Evolutionary conservation across 257 asterid species (phyloP).

Genomic region (Solanum chiquidenum): DNA sequence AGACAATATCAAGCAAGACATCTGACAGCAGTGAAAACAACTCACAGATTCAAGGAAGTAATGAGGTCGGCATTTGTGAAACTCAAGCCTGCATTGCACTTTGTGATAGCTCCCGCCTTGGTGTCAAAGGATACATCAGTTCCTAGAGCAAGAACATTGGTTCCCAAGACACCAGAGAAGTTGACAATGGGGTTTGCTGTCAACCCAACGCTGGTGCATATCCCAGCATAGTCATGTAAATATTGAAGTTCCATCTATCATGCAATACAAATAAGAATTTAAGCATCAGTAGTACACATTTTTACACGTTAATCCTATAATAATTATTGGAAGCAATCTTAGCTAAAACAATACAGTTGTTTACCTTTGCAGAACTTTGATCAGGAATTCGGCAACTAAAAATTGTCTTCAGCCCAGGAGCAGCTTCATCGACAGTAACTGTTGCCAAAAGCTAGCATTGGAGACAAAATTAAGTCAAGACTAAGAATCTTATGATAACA

Average conservation of each 20-base stretch:
- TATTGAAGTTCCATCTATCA: not conserved
- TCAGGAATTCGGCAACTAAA: not conserved
- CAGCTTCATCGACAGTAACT: not conserved
- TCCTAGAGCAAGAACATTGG: not conserved
- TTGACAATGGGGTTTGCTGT: not conserved
- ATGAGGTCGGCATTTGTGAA: not conserved
- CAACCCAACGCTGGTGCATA: not conserved
- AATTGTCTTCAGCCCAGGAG: not conserved
- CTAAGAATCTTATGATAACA: not conserved
- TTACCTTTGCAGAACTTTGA: slow-evolving; percentile 1
- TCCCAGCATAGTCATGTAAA: not conserved
- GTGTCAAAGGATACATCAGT: not conserved
- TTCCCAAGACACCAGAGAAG: not conserved
- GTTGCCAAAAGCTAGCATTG: not conserved
- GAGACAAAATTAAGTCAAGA: not conserved
- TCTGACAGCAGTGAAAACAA: not conserved
- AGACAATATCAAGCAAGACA: not conserved
- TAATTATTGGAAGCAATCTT: not conserved
- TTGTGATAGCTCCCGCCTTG: not conserved
- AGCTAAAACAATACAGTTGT: not conserved
- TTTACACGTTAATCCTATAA: not conserved
- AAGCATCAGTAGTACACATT: not conserved
- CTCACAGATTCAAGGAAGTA: not conserved
- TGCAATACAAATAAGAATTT: not conserved
- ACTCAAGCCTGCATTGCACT: not conserved